Evolutionary conservation across 2,329 filamentous ascomycete genomes (phyloP).

Genomic region (Gaeumannomyces sp.): DNA sequence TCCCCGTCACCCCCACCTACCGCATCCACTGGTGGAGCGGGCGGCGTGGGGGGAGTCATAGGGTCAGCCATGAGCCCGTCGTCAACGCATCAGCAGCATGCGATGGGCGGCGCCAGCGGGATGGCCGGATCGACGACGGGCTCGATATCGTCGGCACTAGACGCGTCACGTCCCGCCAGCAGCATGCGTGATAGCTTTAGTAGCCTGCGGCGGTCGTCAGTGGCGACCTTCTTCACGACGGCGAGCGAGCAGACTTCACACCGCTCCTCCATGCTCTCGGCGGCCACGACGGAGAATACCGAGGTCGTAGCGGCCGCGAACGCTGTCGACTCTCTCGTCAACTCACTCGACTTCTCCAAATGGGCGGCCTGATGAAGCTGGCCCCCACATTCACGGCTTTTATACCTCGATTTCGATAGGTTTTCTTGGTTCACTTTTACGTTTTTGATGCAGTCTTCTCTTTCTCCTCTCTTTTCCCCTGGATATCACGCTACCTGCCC

Average conservation of each 20-base stretch:
- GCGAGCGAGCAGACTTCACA: slow-evolving; percentile 52
- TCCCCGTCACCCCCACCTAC: slow-evolving; percentile 25
- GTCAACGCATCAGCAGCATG: slow-evolving; percentile 1
- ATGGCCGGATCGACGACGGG: slow-evolving; percentile 10
- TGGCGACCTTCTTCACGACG: slow-evolving; percentile 57
- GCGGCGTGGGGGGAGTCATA: not conserved
- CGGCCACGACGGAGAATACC: slow-evolving; percentile 47
- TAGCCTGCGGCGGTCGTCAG: slow-evolving; percentile 55
- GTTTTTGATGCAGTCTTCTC: not conserved
- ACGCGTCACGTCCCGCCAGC: slow-evolving; percentile 35
- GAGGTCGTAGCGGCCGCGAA: slow-evolving; percentile 32
- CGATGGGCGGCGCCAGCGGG: slow-evolving; percentile 1
- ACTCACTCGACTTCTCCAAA: slow-evolving; percentile 44
- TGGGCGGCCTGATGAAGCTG: slow-evolving; percentile 31
- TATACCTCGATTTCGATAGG: not conserved
- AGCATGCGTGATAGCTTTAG: slow-evolving; percentile 56
- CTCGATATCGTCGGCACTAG: slow-evolving; percentile 15
- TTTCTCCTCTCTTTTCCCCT: not conserved
- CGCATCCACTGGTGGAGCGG: slow-evolving; percentile 25
- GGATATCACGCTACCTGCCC: not conserved
- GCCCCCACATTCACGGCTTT: not conserved
- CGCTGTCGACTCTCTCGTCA: slow-evolving; percentile 32
- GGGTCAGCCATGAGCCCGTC: slow-evolving; percentile 1
- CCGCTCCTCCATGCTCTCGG: slow-evolving; percentile 51
- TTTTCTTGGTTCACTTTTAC: not conserved